phyloP scores from a whole-genome alignment of 805 yeast species.

The Candida namnaoensis region DNA sequence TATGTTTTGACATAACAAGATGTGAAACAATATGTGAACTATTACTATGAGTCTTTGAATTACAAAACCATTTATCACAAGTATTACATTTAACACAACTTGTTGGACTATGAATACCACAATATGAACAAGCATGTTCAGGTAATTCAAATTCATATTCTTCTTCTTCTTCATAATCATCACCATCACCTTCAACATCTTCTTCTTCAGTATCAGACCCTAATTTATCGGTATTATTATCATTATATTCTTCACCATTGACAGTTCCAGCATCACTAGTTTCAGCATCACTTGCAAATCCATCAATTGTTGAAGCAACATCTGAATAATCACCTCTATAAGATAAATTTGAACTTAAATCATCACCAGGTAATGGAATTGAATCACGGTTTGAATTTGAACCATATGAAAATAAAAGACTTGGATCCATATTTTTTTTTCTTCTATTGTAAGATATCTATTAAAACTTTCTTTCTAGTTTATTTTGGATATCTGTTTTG shows the following conservation, averaged over 20 bases:
- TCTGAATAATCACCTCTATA: neutral
- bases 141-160: conserved; percentile 11
- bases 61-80: conserved; percentile 88
- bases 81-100: conserved; percentile 68
- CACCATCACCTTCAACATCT: neutral
- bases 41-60: conserved; percentile 39
- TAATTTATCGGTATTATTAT: neutral
- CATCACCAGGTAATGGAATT: neutral
- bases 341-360: neutral
- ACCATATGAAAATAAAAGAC: too few relatives aligned
- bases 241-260: neutral
- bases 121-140: conserved; percentile 51
- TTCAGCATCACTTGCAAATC: conserved; percentile 10
- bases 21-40: conserved; percentile 84
- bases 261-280: conserved; percentile 8
- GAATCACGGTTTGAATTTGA: too few relatives aligned
- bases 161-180: neutral
- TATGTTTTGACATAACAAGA: conserved; percentile 73
- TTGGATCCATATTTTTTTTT: too few relatives aligned
- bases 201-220: conserved; percentile 2
- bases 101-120: conserved; percentile 60
- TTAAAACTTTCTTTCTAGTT: too few relatives aligned
- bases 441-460: too few relatives aligned
- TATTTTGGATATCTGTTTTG: too few relatives aligned
- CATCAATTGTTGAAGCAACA: conserved; percentile 4